phyloP scores from a whole-genome alignment of 805 yeast species.

The Priceomyces medius region DNA sequence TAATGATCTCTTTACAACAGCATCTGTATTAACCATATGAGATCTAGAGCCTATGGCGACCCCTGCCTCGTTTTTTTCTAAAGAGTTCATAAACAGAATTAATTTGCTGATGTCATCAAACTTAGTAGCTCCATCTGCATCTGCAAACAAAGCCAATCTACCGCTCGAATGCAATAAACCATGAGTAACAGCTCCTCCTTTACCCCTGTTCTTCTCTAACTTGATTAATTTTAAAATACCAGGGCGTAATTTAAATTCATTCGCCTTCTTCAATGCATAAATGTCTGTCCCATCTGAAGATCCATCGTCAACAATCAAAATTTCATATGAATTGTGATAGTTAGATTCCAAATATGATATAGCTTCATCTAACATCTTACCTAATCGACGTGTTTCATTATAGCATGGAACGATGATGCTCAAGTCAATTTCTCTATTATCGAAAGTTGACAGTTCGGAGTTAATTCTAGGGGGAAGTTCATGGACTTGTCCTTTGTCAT shows the following conservation, averaged over 20 bases:
- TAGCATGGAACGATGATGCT: conserved; percentile 92
- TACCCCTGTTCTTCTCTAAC: conserved; percentile 79
- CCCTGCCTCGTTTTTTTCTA: conserved; percentile 40
- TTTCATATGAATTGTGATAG: conserved; percentile 55
- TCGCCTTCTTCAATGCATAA: conserved; percentile 65
- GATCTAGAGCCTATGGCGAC: conserved; percentile 92
- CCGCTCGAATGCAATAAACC: conserved; percentile 82
- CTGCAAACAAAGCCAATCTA: conserved; percentile 77
- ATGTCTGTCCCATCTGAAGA: conserved; percentile 77
- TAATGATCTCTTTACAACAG: conserved; percentile 90
- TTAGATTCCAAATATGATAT: conserved; percentile 48
- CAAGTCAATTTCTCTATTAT: conserved; percentile 46
- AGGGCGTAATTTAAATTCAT: conserved; percentile 47
- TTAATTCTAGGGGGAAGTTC: conserved; percentile 33
- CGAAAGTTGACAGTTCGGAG: conserved; percentile 13
- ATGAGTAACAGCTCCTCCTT: conserved; percentile 88
- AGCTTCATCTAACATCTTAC: conserved; percentile 69
- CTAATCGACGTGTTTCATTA: conserved; percentile 76
- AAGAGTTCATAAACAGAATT: conserved; percentile 36
- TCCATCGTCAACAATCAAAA: conserved; percentile 89
- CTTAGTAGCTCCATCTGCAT: conserved; percentile 94
- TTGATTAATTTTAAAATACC: conserved; percentile 69
- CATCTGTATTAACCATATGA: conserved; percentile 93
- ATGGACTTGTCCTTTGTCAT: conserved; percentile 26
- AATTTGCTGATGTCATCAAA: conserved; percentile 67